These are phyloP conservation scores for Colletotrichum sp. DNA, from an alignment of 2,329 filamentous ascomycete species.

Conservation along the genomic window DNA sequence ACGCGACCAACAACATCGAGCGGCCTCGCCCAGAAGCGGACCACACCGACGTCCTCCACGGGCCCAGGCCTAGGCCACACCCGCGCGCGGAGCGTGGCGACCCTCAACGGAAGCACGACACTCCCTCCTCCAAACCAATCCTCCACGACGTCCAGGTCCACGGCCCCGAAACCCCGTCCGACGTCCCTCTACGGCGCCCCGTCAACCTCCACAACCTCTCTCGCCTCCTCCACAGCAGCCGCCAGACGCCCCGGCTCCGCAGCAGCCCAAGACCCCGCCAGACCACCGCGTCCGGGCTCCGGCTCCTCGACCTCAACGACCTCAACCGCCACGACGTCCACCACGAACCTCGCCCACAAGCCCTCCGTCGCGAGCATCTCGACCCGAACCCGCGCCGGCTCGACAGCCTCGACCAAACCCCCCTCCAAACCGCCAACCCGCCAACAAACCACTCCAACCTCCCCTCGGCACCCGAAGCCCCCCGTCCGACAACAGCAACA, in stretches of 20 bases:
- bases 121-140: slow-evolving; percentile 40
- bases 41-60: slow-evolving; percentile 29
- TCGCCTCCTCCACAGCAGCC: background rate
- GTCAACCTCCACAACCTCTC: background rate
- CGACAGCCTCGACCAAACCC: background rate
- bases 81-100: slow-evolving; percentile 46
- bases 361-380: background rate
- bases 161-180: background rate
- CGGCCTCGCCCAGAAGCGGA: slow-evolving; percentile 22
- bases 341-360: background rate
- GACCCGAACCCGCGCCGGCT: background rate
- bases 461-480: slow-evolving; percentile 28
- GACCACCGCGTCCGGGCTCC: background rate
- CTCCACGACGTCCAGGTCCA: slow-evolving; percentile 29
- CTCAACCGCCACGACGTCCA: background rate
- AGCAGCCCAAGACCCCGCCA: background rate
- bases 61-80: slow-evolving; percentile 30
- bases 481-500: slow-evolving; percentile 20
- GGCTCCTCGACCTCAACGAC: background rate
- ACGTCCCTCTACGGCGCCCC: slow-evolving; percentile 14
- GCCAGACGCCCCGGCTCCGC: slow-evolving; percentile 37
- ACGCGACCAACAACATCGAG: slow-evolving; percentile 32
- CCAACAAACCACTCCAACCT: background rate
- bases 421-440: background rate
- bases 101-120: slow-evolving; percentile 41